Percentiles rank a stretch among this genome's conserved stretches.
Conservation (phyloP, 2,329 filamentous ascomycete genomes). For the Hymenoscyphus occultus region DNA sequence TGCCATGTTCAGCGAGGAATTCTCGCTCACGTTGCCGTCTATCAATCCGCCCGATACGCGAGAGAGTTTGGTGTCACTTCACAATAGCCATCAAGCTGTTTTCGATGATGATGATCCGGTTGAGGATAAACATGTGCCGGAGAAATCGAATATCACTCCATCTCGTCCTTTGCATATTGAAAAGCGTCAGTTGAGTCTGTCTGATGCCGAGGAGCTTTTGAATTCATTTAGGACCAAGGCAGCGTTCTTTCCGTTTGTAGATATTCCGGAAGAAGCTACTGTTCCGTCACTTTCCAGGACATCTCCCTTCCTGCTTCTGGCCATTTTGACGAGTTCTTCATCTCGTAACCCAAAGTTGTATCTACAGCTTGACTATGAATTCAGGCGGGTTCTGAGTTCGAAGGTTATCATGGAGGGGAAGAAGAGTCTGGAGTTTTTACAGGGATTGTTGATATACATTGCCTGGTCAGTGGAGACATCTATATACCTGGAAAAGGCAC, state of each 20-base stretch:
- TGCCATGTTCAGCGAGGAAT: slow-evolving; percentile 18
- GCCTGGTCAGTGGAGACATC: slow-evolving; percentile 46
- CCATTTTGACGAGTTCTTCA: slow-evolving; percentile 31
- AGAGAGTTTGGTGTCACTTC: slow-evolving; percentile 23
- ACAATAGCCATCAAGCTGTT: slow-evolving; percentile 27
- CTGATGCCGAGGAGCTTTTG: slow-evolving; percentile 29
- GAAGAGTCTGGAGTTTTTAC: slow-evolving; percentile 54
- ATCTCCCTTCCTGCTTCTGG: slow-evolving; percentile 32
- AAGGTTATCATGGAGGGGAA: slow-evolving; percentile 52
- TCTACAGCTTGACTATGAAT: slow-evolving; percentile 34
- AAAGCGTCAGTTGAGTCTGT: slow-evolving; percentile 24
- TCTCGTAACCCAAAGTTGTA: slow-evolving; percentile 26
- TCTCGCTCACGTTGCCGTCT: slow-evolving; percentile 30
- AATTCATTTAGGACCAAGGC: slow-evolving; percentile 19
- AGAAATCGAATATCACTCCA: neutral
- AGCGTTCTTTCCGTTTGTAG: slow-evolving; percentile 32
- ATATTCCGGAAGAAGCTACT: slow-evolving; percentile 25
- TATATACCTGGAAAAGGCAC: neutral
- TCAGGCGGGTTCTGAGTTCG: slow-evolving; percentile 29
- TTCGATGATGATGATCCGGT: slow-evolving; percentile 23
- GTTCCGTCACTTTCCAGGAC: slow-evolving; percentile 28
- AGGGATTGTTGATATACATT: slow-evolving; percentile 58
- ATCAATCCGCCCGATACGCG: slow-evolving; percentile 22
- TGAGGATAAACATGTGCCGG: neutral
- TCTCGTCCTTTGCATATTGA: slow-evolving; percentile 17